phyloP scores from a whole-genome alignment of 306 rosid species.

The Psophocarpus tetragonolobus region DNA sequence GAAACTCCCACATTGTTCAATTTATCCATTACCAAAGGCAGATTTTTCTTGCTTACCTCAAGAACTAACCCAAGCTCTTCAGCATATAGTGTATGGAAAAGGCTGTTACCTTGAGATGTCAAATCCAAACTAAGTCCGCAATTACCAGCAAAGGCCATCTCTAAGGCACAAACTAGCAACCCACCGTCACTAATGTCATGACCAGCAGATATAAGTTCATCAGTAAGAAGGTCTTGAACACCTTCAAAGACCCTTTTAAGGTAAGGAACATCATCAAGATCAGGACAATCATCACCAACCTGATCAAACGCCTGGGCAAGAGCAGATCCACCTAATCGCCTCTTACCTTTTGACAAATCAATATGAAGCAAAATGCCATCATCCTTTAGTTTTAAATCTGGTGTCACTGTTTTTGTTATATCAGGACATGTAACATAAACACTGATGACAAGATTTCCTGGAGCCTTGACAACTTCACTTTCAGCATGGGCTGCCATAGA shows the following conservation, averaged over 20 bases:
- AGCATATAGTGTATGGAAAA: slow-evolving; percentile 72
- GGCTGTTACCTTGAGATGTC: slow-evolving; percentile 57
- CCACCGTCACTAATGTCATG: slow-evolving; percentile 98
- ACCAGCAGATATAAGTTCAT: slow-evolving; percentile 82
- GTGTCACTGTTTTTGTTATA: slow-evolving; percentile 87
- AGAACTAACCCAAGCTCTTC: slow-evolving; percentile 87
- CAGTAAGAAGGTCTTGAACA: slow-evolving; percentile 68
- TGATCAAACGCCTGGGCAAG: slow-evolving; percentile 91
- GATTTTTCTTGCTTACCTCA: slow-evolving; percentile 72
- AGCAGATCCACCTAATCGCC: slow-evolving; percentile 86
- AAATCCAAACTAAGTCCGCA: slow-evolving; percentile 64
- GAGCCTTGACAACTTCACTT: slow-evolving; percentile 88
- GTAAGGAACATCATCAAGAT: slow-evolving; percentile 77
- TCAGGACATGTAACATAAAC: slow-evolving; percentile 91
- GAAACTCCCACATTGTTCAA: slow-evolving; percentile 51
- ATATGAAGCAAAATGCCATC: slow-evolving; percentile 80
- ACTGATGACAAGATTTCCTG: slow-evolving; percentile 92
- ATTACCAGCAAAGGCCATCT: slow-evolving; percentile 96
- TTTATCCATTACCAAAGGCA: slow-evolving; percentile 52
- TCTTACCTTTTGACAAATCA: slow-evolving; percentile 78
- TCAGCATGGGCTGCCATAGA: slow-evolving; percentile 90
- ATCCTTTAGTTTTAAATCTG: slow-evolving; percentile 78
- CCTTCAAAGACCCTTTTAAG: slow-evolving; percentile 80
- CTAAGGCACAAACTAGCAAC: slow-evolving; percentile 68
- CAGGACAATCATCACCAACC: slow-evolving; percentile 79